A percentile compares a stretch with the other conserved stretches of the same genome.
phyloP scores from a whole-genome alignment of 2,329 filamentous ascomycete species.

The Calonectria pauciramosa region DNA sequence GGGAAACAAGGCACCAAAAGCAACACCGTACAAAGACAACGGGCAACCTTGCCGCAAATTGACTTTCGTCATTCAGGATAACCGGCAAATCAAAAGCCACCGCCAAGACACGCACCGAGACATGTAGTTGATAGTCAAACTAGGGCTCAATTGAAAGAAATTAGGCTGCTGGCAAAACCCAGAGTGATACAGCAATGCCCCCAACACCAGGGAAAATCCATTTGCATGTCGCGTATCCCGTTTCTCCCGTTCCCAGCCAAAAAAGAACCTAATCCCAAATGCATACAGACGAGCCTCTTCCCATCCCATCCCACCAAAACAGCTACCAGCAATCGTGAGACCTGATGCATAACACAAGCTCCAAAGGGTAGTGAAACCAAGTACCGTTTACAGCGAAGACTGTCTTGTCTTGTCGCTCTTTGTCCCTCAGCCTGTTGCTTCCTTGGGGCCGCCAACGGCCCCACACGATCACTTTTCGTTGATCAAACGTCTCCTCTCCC shows the following conservation, averaged over 20 bases:
- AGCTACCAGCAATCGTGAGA: slow-evolving; percentile 31
- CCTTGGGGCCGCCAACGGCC: not conserved
- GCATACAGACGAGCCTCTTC: slow-evolving; percentile 32
- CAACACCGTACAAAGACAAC: not conserved
- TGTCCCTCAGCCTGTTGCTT: slow-evolving; percentile 5
- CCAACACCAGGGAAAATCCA: slow-evolving; percentile 42
- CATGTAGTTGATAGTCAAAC: not conserved
- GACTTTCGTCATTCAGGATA: not conserved
- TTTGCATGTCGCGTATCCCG: slow-evolving; percentile 33
- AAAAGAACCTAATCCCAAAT: slow-evolving; percentile 25
- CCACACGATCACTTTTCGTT: slow-evolving; percentile 24
- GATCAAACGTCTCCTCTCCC: slow-evolving; percentile 19
- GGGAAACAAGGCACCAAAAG: not conserved
- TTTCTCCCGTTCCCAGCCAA: slow-evolving; percentile 31
- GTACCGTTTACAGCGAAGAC: slow-evolving; percentile 26
- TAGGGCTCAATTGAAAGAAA: slow-evolving; percentile 23
- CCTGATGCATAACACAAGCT: slow-evolving; percentile 33
- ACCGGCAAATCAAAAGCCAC: not conserved
- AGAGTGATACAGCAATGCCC: slow-evolving; percentile 36
- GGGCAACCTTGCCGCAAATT: not conserved
- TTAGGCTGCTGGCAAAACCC: slow-evolving; percentile 27
- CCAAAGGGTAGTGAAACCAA: slow-evolving; percentile 32
- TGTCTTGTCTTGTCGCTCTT: slow-evolving; percentile 21
- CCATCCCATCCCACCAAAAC: slow-evolving; percentile 28
- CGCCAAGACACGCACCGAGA: not conserved